Evolutionary conservation across 1,284 basidiomycete species (phyloP), one percentile per base, ranked within the genome.

Genomic region (Bjerkandera adusta): DNA sequence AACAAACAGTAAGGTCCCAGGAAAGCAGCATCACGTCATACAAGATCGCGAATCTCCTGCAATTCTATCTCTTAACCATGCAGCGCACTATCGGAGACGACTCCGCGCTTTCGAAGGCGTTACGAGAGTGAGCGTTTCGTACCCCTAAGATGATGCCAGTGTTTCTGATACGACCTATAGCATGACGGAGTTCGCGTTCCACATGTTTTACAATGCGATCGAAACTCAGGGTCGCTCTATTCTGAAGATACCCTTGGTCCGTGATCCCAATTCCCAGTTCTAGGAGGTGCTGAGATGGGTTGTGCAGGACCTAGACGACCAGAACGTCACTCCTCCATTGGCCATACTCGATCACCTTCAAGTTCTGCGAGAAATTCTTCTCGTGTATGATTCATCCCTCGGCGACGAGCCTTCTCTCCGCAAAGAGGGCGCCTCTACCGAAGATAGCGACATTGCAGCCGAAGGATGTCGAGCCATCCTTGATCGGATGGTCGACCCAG

Each of bases 61-160:
- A 96, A 56, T 99, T 98, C 63, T 99, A 98, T 66, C 75, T 86
- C 61, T 67, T 91, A 16, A 97, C 93, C 0, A 97, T 99, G 93
- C 76, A 83, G 43, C 79, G 89, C 49, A 98, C 95, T 0, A 86
- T 98, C 40, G 95, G 96, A 1, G 74, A 79, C 10, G 73, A 87
- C 5, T 92, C 95, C 0, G 56, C 87, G 24, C 70, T 98, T 48
- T 89, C 86, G 2, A 76, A 72, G 50, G 87, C 89, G 0, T 69
- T 99, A 15, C 74, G 82, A 57, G 92, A 97, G 90, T 95, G 58
- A 48, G 86, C 68, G 26, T 25, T 4, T 32, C 30, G 38, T 30
- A 30, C 21, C 44, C 38, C 8, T 15, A 5, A 20, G 32, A 10
- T 42, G 6, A 10, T 45, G 26, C 16, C 20, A 15, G 21, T 47